Conservation (phyloP, 495 filamentous ascomycete species). For the Pyrenula aspistea region DNA sequence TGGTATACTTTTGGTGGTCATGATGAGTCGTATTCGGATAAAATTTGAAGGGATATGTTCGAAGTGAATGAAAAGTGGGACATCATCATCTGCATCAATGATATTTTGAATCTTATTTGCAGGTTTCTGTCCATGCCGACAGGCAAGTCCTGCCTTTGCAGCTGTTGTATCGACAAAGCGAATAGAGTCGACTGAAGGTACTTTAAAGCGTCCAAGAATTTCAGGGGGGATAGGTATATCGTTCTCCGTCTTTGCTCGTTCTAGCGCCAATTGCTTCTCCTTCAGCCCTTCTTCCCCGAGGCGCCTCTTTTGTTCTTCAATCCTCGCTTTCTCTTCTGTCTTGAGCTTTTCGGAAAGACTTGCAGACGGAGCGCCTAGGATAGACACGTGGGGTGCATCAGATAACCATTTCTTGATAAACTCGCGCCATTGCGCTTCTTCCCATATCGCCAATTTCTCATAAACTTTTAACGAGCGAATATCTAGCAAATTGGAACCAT, state of each 20-base stretch:
- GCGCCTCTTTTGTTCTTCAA: slow-evolving; percentile 42
- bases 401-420: slow-evolving; percentile 78
- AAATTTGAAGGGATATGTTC: slow-evolving; percentile 88
- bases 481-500: slow-evolving; percentile 67
- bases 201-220: slow-evolving; percentile 63
- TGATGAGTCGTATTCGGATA: slow-evolving; percentile 63
- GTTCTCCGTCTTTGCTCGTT: slow-evolving; percentile 68
- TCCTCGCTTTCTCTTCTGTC: slow-evolving; percentile 48
- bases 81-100: slow-evolving; percentile 56
- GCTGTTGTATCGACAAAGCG: slow-evolving; percentile 87
- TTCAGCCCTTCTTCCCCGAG: slow-evolving; percentile 58
- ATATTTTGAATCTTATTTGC: slow-evolving; percentile 62
- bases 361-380: slow-evolving; percentile 73
- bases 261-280: slow-evolving; percentile 60
- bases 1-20: slow-evolving; percentile 65
- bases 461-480: slow-evolving; percentile 59
- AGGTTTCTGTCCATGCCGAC: slow-evolving; percentile 44
- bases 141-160: slow-evolving; percentile 71
- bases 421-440: slow-evolving; percentile 65
- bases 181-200: slow-evolving; percentile 76
- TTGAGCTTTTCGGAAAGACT: slow-evolving; percentile 61
- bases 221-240: slow-evolving; percentile 68
- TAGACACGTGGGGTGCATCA: slow-evolving; percentile 73
- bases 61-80: slow-evolving; percentile 90
- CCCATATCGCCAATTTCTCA: slow-evolving; percentile 68